Conservation (phyloP, 768 basidiomycete species). For the Gymnopilus junonius region DNA sequence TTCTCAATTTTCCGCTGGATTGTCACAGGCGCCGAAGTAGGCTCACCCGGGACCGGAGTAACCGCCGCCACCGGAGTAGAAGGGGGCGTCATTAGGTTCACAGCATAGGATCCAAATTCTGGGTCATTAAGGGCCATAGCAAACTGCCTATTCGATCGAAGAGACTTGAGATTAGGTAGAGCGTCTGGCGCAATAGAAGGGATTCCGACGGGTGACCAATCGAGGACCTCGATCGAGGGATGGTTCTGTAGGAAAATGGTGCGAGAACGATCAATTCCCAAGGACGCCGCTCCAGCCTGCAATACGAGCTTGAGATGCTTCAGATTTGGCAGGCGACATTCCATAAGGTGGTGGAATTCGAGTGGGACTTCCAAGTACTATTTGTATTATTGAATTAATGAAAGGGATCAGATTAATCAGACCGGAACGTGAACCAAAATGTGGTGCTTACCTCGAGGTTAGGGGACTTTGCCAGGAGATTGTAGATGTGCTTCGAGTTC, state of each 20-base stretch:
- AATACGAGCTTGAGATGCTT: constrained; percentile 45
- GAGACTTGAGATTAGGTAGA: constrained; percentile 44
- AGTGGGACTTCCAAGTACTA: constrained; percentile 52
- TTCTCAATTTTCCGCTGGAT: constrained; percentile 36
- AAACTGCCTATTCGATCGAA: constrained; percentile 39
- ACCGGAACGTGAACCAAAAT: neutral
- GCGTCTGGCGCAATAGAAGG: constrained; percentile 36
- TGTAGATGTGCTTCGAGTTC: constrained; percentile 33
- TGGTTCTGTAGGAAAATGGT: constrained; percentile 48
- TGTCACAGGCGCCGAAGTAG: constrained; percentile 16
- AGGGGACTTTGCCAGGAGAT: constrained; percentile 32
- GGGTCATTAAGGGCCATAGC: constrained; percentile 38
- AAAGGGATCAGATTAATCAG: neutral
- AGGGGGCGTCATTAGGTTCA: constrained; percentile 22
- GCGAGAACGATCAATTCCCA: constrained; percentile 38
- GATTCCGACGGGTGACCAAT: constrained; percentile 46
- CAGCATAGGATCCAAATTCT: constrained; percentile 8
- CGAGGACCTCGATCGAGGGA: constrained; percentile 48
- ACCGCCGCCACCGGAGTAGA: constrained; percentile 24
- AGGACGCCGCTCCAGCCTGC: constrained; percentile 39
- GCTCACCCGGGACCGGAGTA: constrained; percentile 16
- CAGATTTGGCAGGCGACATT: constrained; percentile 43
- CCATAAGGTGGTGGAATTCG: constrained; percentile 43
- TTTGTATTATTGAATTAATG: neutral
- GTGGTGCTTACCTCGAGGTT: constrained; percentile 31